These are phyloP conservation scores for Mitragyna speciosa DNA, from an alignment of 257 asterid species.

Conservation along the genomic window DNA sequence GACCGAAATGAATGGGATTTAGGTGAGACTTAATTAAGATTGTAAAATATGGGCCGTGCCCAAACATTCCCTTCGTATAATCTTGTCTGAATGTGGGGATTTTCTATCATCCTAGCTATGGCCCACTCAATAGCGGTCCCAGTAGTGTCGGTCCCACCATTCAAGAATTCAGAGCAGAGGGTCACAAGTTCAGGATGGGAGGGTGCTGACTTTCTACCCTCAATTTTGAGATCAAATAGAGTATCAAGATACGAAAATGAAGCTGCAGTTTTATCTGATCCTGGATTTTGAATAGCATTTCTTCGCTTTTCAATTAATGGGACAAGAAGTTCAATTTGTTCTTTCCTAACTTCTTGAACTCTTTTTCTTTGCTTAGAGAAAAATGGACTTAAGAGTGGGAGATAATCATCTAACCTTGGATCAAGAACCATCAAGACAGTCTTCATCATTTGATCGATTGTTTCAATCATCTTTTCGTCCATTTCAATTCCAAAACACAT, in stretches of 20 bases:
- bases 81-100: constrained; percentile 57
- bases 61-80: constrained; percentile 69
- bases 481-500: constrained; percentile 92
- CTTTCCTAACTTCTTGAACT: constrained; percentile 58
- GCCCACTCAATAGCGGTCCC: constrained; percentile 93
- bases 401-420: constrained; percentile 84
- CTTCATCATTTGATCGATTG: constrained; percentile 67
- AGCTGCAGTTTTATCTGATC: constrained; percentile 51
- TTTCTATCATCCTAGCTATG: constrained; percentile 65
- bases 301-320: constrained; percentile 67
- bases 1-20: too few relatives aligned
- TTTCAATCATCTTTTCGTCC: constrained; percentile 60
- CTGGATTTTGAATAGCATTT: constrained; percentile 47
- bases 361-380: constrained; percentile 66
- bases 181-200: constrained; percentile 65
- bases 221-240: constrained; percentile 61
- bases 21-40: too few relatives aligned
- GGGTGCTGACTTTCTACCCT: constrained; percentile 68
- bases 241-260: constrained; percentile 78
- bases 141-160: constrained; percentile 96
- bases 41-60: too few relatives aligned
- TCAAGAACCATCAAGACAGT: constrained; percentile 58
- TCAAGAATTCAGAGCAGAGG: constrained; percentile 72
- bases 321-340: constrained; percentile 65
- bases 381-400: constrained; percentile 67